These are phyloP conservation scores for Penicillium aurantiogriseum DNA, from an alignment of 2,329 filamentous ascomycete species.

Conservation along the genomic window DNA sequence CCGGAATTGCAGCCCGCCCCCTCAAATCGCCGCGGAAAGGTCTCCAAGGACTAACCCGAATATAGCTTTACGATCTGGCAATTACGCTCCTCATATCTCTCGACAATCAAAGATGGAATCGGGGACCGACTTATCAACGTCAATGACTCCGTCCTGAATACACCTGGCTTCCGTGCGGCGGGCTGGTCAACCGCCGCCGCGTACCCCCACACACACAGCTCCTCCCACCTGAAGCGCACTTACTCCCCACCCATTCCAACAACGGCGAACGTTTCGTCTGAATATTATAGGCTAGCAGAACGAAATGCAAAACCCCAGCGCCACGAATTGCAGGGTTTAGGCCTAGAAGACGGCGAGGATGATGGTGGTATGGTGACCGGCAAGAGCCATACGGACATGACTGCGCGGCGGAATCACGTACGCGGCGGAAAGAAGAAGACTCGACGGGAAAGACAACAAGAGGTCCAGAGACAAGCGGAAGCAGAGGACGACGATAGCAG, in stretches of 20 bases:
- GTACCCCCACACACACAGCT: slow-evolving; percentile 38
- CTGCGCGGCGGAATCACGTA: slow-evolving; percentile 46
- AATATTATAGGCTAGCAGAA: slow-evolving; percentile 58
- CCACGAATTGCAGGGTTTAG: slow-evolving; percentile 29
- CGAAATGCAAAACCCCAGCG: slow-evolving; percentile 32
- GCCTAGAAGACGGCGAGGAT: slow-evolving; percentile 55
- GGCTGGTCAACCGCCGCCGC: slow-evolving; percentile 53
- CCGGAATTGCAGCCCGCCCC: neutral
- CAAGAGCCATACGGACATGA: slow-evolving; percentile 55
- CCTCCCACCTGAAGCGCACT: slow-evolving; percentile 60
- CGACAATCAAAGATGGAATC: slow-evolving; percentile 63
- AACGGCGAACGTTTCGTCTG: slow-evolving; percentile 54
- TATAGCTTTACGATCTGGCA: slow-evolving; percentile 64
- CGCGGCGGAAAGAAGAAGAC: slow-evolving; percentile 33
- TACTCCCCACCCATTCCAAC: slow-evolving; percentile 68
- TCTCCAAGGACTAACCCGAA: slow-evolving; percentile 13
- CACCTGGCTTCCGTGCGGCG: slow-evolving; percentile 63
- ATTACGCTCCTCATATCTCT: slow-evolving; percentile 63
- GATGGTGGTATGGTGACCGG: slow-evolving; percentile 64
- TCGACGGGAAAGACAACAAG: slow-evolving; percentile 44
- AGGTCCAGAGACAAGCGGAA: slow-evolving; percentile 53
- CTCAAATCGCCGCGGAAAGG: neutral
- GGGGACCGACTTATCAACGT: slow-evolving; percentile 65
- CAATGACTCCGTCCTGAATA: slow-evolving; percentile 62
- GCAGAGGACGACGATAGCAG: slow-evolving; percentile 65